Evolutionary conservation across 495 filamentous ascomycete genomes (phyloP), one percentile per base, ranked within the genome.

Genomic region (Trichoderma reesei): DNA sequence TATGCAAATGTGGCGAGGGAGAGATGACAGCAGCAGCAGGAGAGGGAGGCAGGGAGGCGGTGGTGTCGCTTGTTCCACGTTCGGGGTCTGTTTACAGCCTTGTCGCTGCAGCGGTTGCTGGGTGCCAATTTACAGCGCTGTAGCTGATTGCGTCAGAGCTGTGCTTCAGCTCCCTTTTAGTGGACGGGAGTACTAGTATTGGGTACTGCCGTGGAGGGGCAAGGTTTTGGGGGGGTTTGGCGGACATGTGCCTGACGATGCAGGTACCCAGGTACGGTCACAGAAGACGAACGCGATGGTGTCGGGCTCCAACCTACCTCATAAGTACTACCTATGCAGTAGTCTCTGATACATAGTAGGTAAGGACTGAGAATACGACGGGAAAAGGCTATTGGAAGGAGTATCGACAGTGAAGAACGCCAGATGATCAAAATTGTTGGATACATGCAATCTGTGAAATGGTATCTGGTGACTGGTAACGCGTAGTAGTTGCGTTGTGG

Each of bases 71-170:
- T 56, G 20, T 10, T 39, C 37, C 10, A 10, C 51, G n/a, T n/a
- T n/a, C n/a, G n/a, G n/a, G n/a, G n/a, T 56, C 8, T 61, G 59
- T 61, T 61, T 61, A 61, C 59, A 39, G 36, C 59, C 8, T 61
- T 61, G 3, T 36, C 31, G 59, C 41, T 61, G 33, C 34, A 16
- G 18, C 41, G 59, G 59, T 61, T 61, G 59, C 59, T 31, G 39
- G 59, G 59, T 59, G n/a, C 5, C 46, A 39, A 39, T 39, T 39
- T 39, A 39, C 5, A 5, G 16, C 42, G 16, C n/a, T n/a, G n/a
- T n/a, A n/a, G n/a, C n/a, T 26, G n/a, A 34, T 33, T 56, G 20
- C 51, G 51, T 56, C 51, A 56, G 51, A 33, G 51, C 51, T 11
- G 26, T 34, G 5, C 7, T 11, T 20, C 51, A 33, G 20, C 26